phyloP scores from a whole-genome alignment of 345 rosid species.

The Boechera stricta region DNA sequence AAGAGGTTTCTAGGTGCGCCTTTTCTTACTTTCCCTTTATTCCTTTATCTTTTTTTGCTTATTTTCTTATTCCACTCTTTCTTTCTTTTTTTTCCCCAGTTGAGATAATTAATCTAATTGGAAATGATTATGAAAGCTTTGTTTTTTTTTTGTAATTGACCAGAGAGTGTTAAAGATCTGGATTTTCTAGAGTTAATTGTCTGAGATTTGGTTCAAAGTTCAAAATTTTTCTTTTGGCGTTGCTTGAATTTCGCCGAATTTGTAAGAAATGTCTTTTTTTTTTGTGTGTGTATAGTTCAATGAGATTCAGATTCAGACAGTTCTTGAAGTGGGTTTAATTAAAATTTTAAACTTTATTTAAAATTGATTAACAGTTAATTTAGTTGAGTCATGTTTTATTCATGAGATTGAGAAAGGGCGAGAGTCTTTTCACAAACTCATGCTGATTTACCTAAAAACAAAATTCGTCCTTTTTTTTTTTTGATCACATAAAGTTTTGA shows the following conservation, averaged over 20 bases:
- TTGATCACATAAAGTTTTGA: background rate
- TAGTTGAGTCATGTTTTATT: constrained; percentile 46
- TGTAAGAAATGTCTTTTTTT: constrained; percentile 1
- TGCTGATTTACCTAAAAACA: constrained; percentile 15
- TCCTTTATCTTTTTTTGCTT: background rate
- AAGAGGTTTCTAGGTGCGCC: constrained; percentile 83
- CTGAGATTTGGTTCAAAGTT: constrained; percentile 11
- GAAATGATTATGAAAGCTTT: constrained; percentile 18
- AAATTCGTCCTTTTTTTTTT: background rate
- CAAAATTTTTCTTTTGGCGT: background rate
- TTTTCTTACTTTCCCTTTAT: constrained; percentile 13
- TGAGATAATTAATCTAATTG: constrained; percentile 4
- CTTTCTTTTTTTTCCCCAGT: background rate
- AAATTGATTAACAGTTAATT: constrained; percentile 26
- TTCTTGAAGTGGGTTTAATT: constrained; percentile 27
- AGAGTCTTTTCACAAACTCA: constrained; percentile 40
- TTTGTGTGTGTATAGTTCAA: background rate
- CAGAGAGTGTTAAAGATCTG: constrained; percentile 33
- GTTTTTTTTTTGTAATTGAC: background rate
- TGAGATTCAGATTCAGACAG: constrained; percentile 46
- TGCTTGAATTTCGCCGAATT: background rate
- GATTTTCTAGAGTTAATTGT: background rate
- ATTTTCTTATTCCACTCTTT: background rate
- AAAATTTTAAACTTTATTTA: background rate
- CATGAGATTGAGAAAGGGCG: constrained; percentile 24